Evolutionary conservation across 1,284 basidiomycete genomes (phyloP), one percentile per base, ranked within the genome.

Genomic region (Mycena citricolor): DNA sequence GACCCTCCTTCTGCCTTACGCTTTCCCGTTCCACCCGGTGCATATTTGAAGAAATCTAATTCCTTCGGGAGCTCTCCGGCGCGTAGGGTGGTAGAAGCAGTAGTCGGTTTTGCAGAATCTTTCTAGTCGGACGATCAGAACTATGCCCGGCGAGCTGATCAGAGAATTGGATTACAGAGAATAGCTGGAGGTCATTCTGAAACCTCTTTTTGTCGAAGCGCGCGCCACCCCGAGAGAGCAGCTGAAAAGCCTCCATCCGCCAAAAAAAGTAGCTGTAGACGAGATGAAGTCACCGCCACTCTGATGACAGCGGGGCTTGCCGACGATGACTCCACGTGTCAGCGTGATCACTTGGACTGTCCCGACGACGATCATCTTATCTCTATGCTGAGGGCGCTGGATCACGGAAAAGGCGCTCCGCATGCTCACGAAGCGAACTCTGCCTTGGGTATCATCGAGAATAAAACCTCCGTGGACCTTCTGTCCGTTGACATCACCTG

Each of bases 31-130:
- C 67, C 71, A 32, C 70, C 74, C 52, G 79, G 71, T 1, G 84
- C 81, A 54, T 90, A 90, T 54, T 87, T 90, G 69, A 94, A 95
- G 64, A 94, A 94, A 63, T 97, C 89, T 4, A 95, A 73, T 52
- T 88, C 87, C 2, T 73, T 57, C 0, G 93, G 93, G 14, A 94
- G 75, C 54, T 75, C 76, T 20, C 66, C 73, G 19, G 58, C 55
- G 1, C 49, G 46, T 47, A 59, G 52, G 19, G 52, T 40, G 30
- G 28, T 48, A 42, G 36, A 17, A 12, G 42, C 24, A 46, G 32
- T 32, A 47, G 54, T 39, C 31, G 57, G 49, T 51, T 59, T 57
- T 24, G 45, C 40, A 44, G 34, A 39, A 44, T 47, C 13, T 52
- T 56, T 65, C 71, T 61, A 51, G 52, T 30, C 14, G 36, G 32